phyloP scores from a whole-genome alignment of 208 protist genomes.

The Acanthamoeba polyphaga region DNA sequence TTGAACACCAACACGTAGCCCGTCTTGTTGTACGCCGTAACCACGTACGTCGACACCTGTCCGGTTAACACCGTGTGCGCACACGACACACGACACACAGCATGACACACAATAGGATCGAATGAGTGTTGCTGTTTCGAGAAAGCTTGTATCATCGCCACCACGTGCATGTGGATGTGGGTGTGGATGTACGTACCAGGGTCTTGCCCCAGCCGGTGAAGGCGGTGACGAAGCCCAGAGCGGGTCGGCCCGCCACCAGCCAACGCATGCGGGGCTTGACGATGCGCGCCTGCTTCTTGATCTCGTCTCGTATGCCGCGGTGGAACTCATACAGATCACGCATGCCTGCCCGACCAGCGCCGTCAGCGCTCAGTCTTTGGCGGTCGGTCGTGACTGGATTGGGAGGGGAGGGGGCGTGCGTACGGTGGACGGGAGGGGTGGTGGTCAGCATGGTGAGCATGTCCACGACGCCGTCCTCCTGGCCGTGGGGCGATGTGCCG shows the following conservation, averaged over 20 bases:
- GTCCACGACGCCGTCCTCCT: background rate
- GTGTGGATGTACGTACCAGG: background rate
- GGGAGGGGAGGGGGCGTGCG: background rate
- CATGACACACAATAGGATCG: too few species aligned
- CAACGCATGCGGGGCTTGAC: constrained; percentile 20
- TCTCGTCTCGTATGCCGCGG: background rate
- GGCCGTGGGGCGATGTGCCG: background rate
- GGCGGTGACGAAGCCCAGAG: background rate
- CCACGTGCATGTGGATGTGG: too few species aligned
- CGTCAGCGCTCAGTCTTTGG: background rate
- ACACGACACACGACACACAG: background rate
- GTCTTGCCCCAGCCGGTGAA: constrained; percentile 17
- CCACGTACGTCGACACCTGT: constrained; percentile 33
- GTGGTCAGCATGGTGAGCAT: constrained; percentile 5
- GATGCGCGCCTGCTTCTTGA: constrained; percentile 21
- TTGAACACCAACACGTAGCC: constrained; percentile 25
- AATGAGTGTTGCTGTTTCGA: too few species aligned
- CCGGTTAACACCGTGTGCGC: background rate
- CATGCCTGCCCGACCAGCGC: background rate
- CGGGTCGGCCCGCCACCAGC: background rate
- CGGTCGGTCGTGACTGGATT: too few species aligned
- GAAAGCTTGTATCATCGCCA: too few species aligned
- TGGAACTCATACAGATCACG: constrained; percentile 26
- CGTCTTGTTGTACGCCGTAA: background rate
- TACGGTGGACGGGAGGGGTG: background rate